Evolutionary conservation across 345 rosid genomes (phyloP).

Genomic region (Aquilaria sinensis): DNA sequence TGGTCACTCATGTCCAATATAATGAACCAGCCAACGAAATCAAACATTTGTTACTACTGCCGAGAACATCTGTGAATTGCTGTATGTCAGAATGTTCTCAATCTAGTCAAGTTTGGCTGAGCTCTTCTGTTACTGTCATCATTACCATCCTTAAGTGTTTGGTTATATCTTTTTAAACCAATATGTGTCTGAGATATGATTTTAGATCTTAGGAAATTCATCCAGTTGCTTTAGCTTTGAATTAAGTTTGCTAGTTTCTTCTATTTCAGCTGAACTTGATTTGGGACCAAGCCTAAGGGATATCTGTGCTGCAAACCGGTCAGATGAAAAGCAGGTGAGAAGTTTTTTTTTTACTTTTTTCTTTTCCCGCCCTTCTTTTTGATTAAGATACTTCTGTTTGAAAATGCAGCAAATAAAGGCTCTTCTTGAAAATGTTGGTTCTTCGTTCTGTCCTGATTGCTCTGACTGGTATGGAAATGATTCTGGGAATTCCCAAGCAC

Average conservation of each 20-base stretch:
- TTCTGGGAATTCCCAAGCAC: conserved; percentile 41
- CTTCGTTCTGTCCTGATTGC: conserved; percentile 65
- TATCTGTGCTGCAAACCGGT: conserved; percentile 78
- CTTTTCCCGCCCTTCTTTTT: conserved; percentile 8
- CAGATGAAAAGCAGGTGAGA: conserved; percentile 85
- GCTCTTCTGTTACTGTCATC: too few relatives aligned
- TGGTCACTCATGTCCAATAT: too few relatives aligned
- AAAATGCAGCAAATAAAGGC: conserved; percentile 80
- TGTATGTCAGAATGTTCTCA: too few relatives aligned
- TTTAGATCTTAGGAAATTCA: not conserved
- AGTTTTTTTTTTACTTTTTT: not conserved
- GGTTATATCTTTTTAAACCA: too few relatives aligned
- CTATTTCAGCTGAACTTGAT: conserved; percentile 57
- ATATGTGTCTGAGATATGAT: too few relatives aligned
- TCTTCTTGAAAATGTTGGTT: conserved; percentile 67
- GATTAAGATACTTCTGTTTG: conserved; percentile 7
- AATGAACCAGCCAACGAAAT: too few relatives aligned
- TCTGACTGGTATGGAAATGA: conserved; percentile 78
- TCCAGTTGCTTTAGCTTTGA: not conserved
- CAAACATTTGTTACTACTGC: too few relatives aligned
- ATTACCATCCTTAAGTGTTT: too few relatives aligned
- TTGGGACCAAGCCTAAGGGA: conserved; percentile 84
- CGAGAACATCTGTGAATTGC: too few relatives aligned
- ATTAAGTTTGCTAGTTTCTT: not conserved
- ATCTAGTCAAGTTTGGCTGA: too few relatives aligned